A percentile compares a stretch with the other conserved stretches of the same genome.
phyloP scores from a whole-genome alignment of 2,329 filamentous ascomycete genomes.

The Sphaerulina vaccinii region DNA sequence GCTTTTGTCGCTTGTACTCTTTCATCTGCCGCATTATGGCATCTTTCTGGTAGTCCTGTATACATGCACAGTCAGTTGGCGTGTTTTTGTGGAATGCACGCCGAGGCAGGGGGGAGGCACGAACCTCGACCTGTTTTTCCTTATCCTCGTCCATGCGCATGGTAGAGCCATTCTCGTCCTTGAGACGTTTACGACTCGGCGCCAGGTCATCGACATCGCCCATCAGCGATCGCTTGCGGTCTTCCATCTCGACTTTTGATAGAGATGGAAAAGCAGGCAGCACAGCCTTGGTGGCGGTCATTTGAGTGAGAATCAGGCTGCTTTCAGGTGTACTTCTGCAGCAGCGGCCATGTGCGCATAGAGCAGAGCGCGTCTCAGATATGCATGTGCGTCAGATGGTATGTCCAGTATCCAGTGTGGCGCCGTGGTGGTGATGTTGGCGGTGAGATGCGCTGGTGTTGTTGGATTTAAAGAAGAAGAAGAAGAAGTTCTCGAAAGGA shows the following conservation, averaged over 20 bases:
- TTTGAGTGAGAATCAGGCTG: conserved; percentile 23
- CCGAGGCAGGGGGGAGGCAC: conserved; percentile 37
- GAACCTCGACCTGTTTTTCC: conserved; percentile 71
- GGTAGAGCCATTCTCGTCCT: conserved; percentile 70
- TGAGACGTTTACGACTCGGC: conserved; percentile 85
- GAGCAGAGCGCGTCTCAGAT: conserved; percentile 3
- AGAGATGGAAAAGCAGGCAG: conserved; percentile 63
- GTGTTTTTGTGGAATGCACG: conserved; percentile 5
- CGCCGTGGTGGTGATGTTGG: neutral
- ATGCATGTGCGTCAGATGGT: neutral
- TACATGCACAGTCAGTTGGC: conserved; percentile 9
- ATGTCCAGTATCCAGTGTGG: neutral
- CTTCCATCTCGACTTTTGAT: conserved; percentile 94
- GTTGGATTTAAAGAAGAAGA: neutral
- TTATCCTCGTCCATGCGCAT: conserved; percentile 66
- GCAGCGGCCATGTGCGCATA: conserved; percentile 9
- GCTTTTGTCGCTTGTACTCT: conserved; percentile 91
- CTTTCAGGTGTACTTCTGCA: neutral
- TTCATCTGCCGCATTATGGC: conserved; percentile 97
- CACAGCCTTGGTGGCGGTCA: conserved; percentile 31
- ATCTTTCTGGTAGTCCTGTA: conserved; percentile 87
- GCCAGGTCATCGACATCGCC: conserved; percentile 77
- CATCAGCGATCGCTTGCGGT: conserved; percentile 92
- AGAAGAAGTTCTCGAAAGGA: too few species aligned
- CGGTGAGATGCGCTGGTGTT: neutral